Base-by-base conservation (phyloP, 352 stramenopile genomes). In the Phytophthora cryptogea region DNA sequence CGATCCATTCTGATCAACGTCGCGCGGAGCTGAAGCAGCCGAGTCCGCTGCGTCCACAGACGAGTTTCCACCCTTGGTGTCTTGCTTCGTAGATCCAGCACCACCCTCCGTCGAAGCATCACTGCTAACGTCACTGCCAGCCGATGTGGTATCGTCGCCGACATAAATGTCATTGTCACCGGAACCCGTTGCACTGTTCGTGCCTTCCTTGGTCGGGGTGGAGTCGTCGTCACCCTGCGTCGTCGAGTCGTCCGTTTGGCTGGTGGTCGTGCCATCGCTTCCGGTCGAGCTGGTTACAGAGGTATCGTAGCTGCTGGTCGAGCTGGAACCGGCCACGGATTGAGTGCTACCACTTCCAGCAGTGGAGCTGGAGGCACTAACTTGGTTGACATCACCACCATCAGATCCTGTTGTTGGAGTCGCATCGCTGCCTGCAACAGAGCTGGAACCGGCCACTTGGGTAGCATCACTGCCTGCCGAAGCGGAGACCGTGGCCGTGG, bases 211-310 rank as follows among this genome's bases (percentile, higher is more conserved):
- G 8, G 36, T 54, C 5, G 37, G 7, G 26, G 50, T 26, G 33
- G 31, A 17, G 39, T 43, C 28, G 4, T 31, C n/a, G 27, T 17
- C 20, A 20, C 11, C 35, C 28, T 37, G 23, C 5, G 17, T 54
- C 10, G 33, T 58, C n/a, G 30, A 50, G 14, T 63, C 54, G 37
- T 49, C 42, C 11, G 30, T 63, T 43, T 63, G 43, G 6, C 42
- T 54, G 43, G 26, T 28, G 2, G 30, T 59, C 36, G 30, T 55
- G 35, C 13, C 23, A 37, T 48, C 37, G 35, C 60, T 64, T 49
- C 53, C 60, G 3, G 37, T 36, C 11, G 59, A 56, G 13, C 49
- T 54, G 36, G 32, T 53, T 28, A 17, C 27, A 10, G 51, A 17
- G 26, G 59, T 48, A 14, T 33, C 31, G 16, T 46, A 27, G 30